phyloP scores from a whole-genome alignment of 805 yeast species.

The Wickerhamomyces queroliae region DNA sequence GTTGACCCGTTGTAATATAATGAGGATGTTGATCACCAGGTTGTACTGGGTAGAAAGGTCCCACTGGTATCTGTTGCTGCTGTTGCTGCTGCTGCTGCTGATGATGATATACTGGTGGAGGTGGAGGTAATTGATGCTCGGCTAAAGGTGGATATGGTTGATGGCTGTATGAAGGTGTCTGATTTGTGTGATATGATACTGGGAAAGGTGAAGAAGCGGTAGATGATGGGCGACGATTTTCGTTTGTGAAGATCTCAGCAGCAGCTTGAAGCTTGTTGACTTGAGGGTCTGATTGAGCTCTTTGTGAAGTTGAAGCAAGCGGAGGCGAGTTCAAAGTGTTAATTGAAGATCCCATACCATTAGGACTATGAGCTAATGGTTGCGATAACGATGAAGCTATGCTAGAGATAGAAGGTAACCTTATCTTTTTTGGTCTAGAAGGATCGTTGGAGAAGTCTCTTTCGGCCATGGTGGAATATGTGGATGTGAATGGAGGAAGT shows the following conservation, averaged over 20 bases:
- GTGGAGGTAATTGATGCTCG: too few species aligned
- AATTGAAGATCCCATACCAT: not conserved
- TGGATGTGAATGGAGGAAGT: not conserved
- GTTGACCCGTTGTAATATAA: not conserved
- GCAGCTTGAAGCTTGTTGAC: slow-evolving; percentile 1
- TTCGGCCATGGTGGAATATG: not conserved
- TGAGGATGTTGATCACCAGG: not conserved
- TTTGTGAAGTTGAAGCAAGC: not conserved
- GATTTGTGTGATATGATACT: too few species aligned
- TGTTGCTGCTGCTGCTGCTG: not conserved
- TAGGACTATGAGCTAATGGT: not conserved
- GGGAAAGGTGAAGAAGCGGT: slow-evolving; percentile 1
- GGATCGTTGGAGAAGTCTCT: not conserved
- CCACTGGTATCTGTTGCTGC: not conserved
- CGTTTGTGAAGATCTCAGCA: slow-evolving; percentile 3
- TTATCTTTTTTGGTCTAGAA: not conserved
- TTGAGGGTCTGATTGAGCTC: slow-evolving; percentile 1
- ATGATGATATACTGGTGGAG: too few species aligned
- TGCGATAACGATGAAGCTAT: not conserved
- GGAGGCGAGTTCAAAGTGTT: not conserved
- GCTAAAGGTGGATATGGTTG: too few species aligned
- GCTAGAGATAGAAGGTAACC: slow-evolving; percentile 2
- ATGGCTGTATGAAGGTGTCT: too few species aligned
- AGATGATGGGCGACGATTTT: not conserved
- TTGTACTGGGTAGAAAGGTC: not conserved